Base-by-base conservation (phyloP, 352 stramenopile genomes). In the Globisporangium echinulatum region DNA sequence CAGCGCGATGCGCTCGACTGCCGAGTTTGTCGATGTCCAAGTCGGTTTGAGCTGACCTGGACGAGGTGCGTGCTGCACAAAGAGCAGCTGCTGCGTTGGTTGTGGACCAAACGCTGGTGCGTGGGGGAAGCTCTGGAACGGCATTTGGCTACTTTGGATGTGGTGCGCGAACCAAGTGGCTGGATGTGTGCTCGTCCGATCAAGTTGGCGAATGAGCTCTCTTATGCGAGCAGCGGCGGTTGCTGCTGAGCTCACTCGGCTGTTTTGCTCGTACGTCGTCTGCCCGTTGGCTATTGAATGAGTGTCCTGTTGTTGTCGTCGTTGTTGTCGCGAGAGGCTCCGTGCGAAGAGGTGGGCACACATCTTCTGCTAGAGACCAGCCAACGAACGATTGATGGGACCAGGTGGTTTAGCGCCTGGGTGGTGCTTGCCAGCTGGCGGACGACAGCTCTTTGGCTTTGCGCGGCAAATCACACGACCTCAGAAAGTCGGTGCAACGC, bases 1-100 rank as follows among this genome's bases (percentile, higher is more conserved):
- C 13, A 88, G 69, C 4, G 74, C 72, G 74, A 88, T 85, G 49
- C 79, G 79, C 56, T 84, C 74, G 38, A 49, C 46, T 25, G 46
- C 46, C 0, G 46, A 25, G 46, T 49, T 49, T 51, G 70, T 68
- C 33, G 38, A 11, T 14, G 42, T 38, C 52, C 52, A 56, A 0
- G 52, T 56, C n/a, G 52, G 52, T 4, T 38, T 56, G 5, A 49
- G 46, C 46, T 49, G 46, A 25, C 13, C 15, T n/a, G 46, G 46
- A 25, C 46, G 46, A 14, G 46, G 46, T 14, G n/a, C n/a, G n/a
- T 33, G n/a, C 11, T 49, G 46, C 42, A 46, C 42, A 46, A 46
- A 46, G 42, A 15, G 42, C 46, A 49, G 14, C 46, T 49, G 46
- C 42, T 11, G 42, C 9, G 5, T 9, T 14, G 13, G 46, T 14